phyloP scores from a whole-genome alignment of 164 flowering plant genomes.

The Vitis labrusca region DNA sequence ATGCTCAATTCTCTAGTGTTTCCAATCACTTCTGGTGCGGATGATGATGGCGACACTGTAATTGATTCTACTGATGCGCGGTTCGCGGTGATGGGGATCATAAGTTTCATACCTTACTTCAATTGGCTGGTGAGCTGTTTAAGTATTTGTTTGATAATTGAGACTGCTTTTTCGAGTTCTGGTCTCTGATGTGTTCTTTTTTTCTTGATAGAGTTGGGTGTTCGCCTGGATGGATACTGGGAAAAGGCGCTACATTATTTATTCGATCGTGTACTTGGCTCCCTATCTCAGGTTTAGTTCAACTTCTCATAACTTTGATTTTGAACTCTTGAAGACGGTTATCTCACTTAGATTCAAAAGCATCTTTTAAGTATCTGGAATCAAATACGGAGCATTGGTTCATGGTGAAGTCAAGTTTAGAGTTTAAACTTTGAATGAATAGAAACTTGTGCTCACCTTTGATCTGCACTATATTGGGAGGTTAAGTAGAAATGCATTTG shows the following conservation, averaged over 20 bases:
- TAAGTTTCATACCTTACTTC: slow-evolving; percentile 88
- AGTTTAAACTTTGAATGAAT: too few relatives aligned
- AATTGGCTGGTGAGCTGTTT: slow-evolving; percentile 78
- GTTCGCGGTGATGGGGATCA: slow-evolving; percentile 82
- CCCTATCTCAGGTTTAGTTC: slow-evolving; percentile 75
- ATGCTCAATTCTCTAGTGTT: slow-evolving; percentile 69
- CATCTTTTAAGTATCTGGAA: too few relatives aligned
- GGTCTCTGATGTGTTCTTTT: background rate
- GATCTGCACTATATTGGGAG: too few relatives aligned
- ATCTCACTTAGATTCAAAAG: too few relatives aligned
- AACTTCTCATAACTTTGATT: too few relatives aligned
- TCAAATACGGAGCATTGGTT: too few relatives aligned
- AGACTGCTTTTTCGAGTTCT: background rate
- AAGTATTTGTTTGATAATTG: background rate
- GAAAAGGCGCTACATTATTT: slow-evolving; percentile 66
- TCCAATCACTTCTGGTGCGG: slow-evolving; percentile 26
- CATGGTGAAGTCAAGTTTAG: too few relatives aligned
- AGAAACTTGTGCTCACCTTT: too few relatives aligned
- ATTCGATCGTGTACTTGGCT: slow-evolving; percentile 75
- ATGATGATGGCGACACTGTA: slow-evolving; percentile 30
- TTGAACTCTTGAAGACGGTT: too few relatives aligned
- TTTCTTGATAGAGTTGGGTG: slow-evolving; percentile 73
- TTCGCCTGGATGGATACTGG: slow-evolving; percentile 91
- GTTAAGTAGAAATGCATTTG: too few relatives aligned
- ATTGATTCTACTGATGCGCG: slow-evolving; percentile 59